A percentile compares a stretch with the other conserved stretches of the same genome.
Evolutionary conservation across 2,329 filamentous ascomycete species (phyloP).

Genomic region (Fonsecaea erecta): DNA sequence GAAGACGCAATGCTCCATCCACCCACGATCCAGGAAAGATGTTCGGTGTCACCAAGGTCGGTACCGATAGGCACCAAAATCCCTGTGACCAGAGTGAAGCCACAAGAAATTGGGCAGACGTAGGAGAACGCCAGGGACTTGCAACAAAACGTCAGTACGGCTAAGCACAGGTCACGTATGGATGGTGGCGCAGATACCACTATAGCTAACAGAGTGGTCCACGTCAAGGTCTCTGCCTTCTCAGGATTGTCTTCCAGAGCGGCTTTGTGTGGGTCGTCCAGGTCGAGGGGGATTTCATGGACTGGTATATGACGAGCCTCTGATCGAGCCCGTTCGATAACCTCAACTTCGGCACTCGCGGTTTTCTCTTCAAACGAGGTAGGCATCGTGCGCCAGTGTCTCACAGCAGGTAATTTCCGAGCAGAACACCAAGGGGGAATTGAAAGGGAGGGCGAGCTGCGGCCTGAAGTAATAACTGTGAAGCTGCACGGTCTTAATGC

Average conservation of each 20-base stretch:
- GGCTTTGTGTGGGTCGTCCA: conserved; percentile 29
- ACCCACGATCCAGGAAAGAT: conserved; percentile 25
- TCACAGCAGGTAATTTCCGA: background rate
- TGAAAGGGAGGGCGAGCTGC: background rate
- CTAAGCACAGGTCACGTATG: background rate
- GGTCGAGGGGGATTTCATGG: conserved; percentile 18
- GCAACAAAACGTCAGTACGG: background rate
- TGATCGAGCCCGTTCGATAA: conserved; percentile 2
- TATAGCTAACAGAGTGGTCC: conserved; percentile 24
- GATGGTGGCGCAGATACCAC: background rate
- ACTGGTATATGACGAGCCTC: conserved; percentile 5
- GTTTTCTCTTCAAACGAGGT: conserved; percentile 7
- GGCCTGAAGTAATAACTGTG: background rate
- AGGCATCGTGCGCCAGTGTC: conserved; percentile 2
- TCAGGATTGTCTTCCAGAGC: conserved; percentile 31
- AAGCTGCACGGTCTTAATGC: background rate
- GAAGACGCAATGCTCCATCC: conserved; percentile 26
- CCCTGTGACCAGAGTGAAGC: conserved; percentile 38
- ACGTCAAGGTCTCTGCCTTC: conserved; percentile 20
- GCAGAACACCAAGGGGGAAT: background rate
- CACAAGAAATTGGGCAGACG: conserved; percentile 39
- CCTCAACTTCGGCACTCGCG: background rate
- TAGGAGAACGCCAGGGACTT: conserved; percentile 28
- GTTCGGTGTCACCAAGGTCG: conserved; percentile 21
- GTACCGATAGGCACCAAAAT: conserved; percentile 25